Evolutionary conservation across 768 basidiomycete genomes (phyloP), one percentile per base, ranked within the genome.

Genomic region (Amyloporia xantha): DNA sequence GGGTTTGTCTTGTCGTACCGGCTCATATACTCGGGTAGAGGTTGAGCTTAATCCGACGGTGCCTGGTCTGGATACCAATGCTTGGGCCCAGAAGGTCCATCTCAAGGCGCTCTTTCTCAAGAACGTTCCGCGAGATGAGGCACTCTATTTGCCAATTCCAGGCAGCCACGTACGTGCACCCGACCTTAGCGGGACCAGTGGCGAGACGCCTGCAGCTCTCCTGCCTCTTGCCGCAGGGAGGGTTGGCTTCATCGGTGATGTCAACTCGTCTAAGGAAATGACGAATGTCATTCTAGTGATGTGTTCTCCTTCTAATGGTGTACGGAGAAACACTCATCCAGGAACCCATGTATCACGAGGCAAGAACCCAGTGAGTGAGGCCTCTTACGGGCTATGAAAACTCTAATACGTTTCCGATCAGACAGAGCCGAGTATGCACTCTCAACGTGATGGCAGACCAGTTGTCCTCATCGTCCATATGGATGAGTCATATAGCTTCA

Each of bases 201-300:
- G 41, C 4, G 52, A 70, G 53, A 57, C 62, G 10, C 62, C 70
- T 27, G 56, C 53, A 12, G 53, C 36, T 2, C 52, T 57, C 33
- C 38, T 45, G 12, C 46, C 33, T 10, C 33, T 50, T 9, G 44
- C 48, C 12, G 12, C 33, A 20, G 72, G 74, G 1, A 60, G 63
- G 45, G 42, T 75, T 30, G 66, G 68, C 6, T 75, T 66, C 28
- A 53, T 71, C 19, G 70, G 71, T 1, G 66, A 68, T 41, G 59
- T 63, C 4, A 65, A 66, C 33, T 55, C 61, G 36, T 68, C 71
- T 48, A 17, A 12, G 1, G 5, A 27, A 5, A 46, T 33, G 10
- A 46, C 50, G 9, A 15, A 39, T 3, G n/a, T 51, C 1, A 28
- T 51, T 19, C 2, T 51, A 4, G 44, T 37, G 13, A 41, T 51